Base-by-base conservation (phyloP, 352 stramenopile species). In the Halophytophthora batemanensis region DNA sequence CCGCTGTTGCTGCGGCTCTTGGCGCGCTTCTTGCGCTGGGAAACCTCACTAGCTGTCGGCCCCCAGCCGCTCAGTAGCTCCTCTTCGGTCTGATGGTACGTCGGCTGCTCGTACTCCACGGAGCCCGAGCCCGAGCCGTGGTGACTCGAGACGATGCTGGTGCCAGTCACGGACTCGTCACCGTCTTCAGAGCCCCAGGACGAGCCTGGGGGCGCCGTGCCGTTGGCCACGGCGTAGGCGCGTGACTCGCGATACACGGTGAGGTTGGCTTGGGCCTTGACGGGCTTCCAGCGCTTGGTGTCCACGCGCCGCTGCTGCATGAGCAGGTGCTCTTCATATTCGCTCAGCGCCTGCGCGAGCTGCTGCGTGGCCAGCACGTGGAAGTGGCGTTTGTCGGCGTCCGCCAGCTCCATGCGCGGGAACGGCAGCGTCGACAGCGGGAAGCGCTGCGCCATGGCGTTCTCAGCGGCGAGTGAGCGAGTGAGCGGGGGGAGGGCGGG, bases 311-410 rank as follows among this genome's bases (percentile, higher is more conserved):
- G 60, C 43, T 71, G 64, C 1, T 61, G 64, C 10, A 64, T 50
- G 3, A 69, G 53, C 5, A 54, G 56, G 21, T 64, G 69, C 19
- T 72, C 68, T 34, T 77, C 64, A 33, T 67, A 77, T 22, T 71
- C 61, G 11, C 40, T 45, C 2, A 77, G 51, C 2, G 66, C 56
- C 3, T 53, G 39, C 45, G 45, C 50, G n/a, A 76, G 44, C 22
- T 73, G 19, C 25, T 71, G 59, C 1, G 55, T 69, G 40, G 66
- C 66, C 49, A 66, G 63, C 2, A 44, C 55, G 47, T 73, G 64
- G 50, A 73, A 73, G 22, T 39, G 59, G 4, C 59, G 59, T 4
- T 53, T 34, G 11, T 67, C 63, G 19, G 11, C 35, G 7, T 72
- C 59, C n/a, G 15, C 58, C 3, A 76, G 66, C 42, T 64, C 50